A percentile compares a stretch with the other conserved stretches of the same genome.
Evolutionary conservation across 1,284 basidiomycete species (phyloP).

Genomic region (Tetrapyrgos nigripes): DNA sequence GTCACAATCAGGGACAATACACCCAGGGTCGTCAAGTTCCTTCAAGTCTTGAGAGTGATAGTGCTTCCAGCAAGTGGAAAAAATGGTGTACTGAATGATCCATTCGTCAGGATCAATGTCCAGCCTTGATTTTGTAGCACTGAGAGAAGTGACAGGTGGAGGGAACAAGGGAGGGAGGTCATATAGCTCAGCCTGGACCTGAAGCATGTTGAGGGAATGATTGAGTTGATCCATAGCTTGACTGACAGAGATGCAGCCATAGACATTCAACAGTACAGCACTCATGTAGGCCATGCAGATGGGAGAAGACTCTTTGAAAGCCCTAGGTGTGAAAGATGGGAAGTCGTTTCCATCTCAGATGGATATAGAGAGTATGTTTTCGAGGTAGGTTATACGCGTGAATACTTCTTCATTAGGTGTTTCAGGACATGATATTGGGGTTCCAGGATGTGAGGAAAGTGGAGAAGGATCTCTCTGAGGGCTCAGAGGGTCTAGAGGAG

Average conservation of each 20-base stretch:
- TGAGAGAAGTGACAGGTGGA: conserved; percentile 25
- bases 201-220: conserved; percentile 13
- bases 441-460: too few species aligned
- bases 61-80: conserved; percentile 31
- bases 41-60: conserved; percentile 21
- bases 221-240: background rate
- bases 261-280: conserved; percentile 25
- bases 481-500: too few species aligned
- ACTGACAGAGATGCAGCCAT: background rate
- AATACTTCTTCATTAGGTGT: too few species aligned
- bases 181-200: conserved; percentile 1
- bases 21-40: conserved; percentile 18
- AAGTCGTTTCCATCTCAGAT: background rate
- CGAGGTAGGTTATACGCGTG: too few species aligned
- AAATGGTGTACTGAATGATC: conserved; percentile 30
- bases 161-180: conserved; percentile 14
- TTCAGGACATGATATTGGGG: too few species aligned
- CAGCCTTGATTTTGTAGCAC: conserved; percentile 24
- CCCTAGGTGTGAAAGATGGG: background rate
- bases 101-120: conserved; percentile 30
- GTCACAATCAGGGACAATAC: conserved; percentile 18
- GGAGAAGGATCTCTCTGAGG: too few species aligned
- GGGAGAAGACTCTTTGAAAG: conserved; percentile 5
- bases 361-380: too few species aligned
- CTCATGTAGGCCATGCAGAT: conserved; percentile 25